Conservation (phyloP, 2,329 filamentous ascomycete species). For the Chaetomiaceae sp. region DNA sequence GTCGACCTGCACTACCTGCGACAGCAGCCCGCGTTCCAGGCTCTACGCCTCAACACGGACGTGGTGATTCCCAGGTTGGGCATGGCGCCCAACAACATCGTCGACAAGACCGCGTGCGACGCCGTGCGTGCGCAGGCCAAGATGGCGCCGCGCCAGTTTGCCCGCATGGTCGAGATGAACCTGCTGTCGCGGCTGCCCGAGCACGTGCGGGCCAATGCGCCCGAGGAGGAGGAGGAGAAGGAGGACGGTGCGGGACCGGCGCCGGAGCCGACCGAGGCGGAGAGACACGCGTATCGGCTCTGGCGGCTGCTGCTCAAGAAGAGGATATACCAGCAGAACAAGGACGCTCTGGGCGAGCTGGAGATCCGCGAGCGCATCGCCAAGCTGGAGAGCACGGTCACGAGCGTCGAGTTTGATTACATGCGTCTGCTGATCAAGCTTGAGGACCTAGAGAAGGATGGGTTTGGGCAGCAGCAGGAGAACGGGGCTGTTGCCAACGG, state of each 20-base stretch:
- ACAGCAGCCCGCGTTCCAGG: constrained; percentile 49
- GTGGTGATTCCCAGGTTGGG: constrained; percentile 45
- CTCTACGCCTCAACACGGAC: constrained; percentile 48
- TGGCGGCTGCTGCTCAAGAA: constrained; percentile 75
- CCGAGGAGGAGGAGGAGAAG: constrained; percentile 36
- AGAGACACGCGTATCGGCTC: constrained; percentile 59
- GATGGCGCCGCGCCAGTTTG: constrained; percentile 71
- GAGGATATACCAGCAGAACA: constrained; percentile 68
- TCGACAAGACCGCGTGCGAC: constrained; percentile 52
- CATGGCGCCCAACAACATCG: constrained; percentile 44
- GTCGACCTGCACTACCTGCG: constrained; percentile 64
- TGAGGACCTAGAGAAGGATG: constrained; percentile 30
- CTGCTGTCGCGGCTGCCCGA: constrained; percentile 55
- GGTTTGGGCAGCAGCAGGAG: constrained; percentile 16
- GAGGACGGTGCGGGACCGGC: too few relatives aligned
- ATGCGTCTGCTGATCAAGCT: constrained; percentile 52
- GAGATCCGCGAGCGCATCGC: constrained; percentile 62
- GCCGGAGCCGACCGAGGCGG: constrained; percentile 47
- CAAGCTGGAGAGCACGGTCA: constrained; percentile 64
- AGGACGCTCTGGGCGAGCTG: constrained; percentile 62
- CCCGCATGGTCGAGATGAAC: constrained; percentile 69
- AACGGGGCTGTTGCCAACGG: not conserved
- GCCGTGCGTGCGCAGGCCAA: constrained; percentile 57
- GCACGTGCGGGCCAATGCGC: constrained; percentile 48
- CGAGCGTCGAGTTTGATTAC: constrained; percentile 66